Evolutionary conservation across 106 monocot genomes (phyloP), one percentile per base, ranked within the genome.

Genomic region (Platanthera zijinensis): DNA sequence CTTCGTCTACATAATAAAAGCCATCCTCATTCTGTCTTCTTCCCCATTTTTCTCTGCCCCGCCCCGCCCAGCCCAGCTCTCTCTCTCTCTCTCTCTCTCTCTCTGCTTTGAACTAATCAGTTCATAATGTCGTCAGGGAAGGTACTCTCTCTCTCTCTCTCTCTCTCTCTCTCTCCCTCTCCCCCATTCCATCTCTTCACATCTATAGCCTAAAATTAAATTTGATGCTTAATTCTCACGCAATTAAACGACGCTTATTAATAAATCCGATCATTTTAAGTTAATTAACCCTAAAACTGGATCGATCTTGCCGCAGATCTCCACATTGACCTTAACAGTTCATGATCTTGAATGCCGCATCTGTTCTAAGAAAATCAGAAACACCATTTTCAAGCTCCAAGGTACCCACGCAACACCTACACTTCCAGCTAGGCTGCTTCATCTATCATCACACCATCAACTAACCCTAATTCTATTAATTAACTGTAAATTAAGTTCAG

Each of bases 321-420:
- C 76, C 48, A 80, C 80, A 6, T n/a, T 84, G 18, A 78, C 78
- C 46, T 57, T 84, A 49, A 80, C 72, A 39, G 80, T 80, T 39
- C 39, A 39, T 19, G 84, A 85, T 46, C 78, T 85, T 10, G 78
- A 74, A 2, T 85, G 85, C 49, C 47, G 73, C 59, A 7, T 17
- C 5, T 85, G 85, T 45, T 50, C 78, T 28, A 81, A 81, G 50
- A 85, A 85, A 78, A 81, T 85, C 54, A 78, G 70, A n/a, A 81
- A 81, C 18, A 45, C 63, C 49, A 4, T 85, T 5, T 61, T 74
- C 74, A 67, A 81, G 57, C 68, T 85, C 71, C 81, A 81, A 85
- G 81, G 84, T 85, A 79, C 73, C 30, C 28, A 11, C 32, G 3
- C 2, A 14, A 25, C 18, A 1, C 51, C 4, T 25, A 25, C 25